Percentiles rank a stretch among this genome's conserved stretches.
phyloP scores from a whole-genome alignment of 1,139 yeast genomes.

The Candida neerlandica region DNA sequence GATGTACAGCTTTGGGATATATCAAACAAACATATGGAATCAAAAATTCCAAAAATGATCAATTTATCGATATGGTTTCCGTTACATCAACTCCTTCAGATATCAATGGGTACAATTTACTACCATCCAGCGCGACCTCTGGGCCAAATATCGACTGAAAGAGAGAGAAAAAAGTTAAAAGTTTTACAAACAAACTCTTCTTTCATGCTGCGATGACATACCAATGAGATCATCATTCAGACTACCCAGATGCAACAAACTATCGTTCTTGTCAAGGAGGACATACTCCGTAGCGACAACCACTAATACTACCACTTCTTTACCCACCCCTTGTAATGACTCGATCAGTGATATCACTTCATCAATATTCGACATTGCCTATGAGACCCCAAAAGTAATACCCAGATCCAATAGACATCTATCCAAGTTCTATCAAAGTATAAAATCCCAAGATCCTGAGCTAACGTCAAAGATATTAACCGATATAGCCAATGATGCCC shows the following conservation, averaged over 20 bases:
- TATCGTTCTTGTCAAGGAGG: background rate
- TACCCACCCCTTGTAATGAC: background rate
- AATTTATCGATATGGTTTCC: too few relatives aligned
- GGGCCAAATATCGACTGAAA: too few relatives aligned
- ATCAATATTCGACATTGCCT: constrained; percentile 7
- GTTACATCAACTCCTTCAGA: too few relatives aligned
- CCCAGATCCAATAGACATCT: background rate
- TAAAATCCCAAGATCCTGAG: constrained; percentile 6
- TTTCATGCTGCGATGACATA: background rate
- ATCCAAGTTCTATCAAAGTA: constrained; percentile 4
- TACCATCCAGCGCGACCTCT: too few relatives aligned
- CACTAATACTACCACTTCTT: background rate
- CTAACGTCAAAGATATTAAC: constrained; percentile 6
- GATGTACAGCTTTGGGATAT: too few relatives aligned
- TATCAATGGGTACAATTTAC: too few relatives aligned
- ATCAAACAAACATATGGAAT: too few relatives aligned
- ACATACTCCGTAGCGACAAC: background rate
- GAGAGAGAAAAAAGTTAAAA: background rate
- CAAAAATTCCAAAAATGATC: too few relatives aligned
- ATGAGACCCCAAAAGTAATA: background rate
- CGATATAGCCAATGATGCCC: constrained; percentile 2
- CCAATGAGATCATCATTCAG: background rate
- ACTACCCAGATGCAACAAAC: background rate
- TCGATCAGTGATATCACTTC: constrained; percentile 1
- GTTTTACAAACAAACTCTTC: too few relatives aligned